phyloP scores from a whole-genome alignment of 1,139 yeast species.

The Saccharomyces pastorianus region DNA sequence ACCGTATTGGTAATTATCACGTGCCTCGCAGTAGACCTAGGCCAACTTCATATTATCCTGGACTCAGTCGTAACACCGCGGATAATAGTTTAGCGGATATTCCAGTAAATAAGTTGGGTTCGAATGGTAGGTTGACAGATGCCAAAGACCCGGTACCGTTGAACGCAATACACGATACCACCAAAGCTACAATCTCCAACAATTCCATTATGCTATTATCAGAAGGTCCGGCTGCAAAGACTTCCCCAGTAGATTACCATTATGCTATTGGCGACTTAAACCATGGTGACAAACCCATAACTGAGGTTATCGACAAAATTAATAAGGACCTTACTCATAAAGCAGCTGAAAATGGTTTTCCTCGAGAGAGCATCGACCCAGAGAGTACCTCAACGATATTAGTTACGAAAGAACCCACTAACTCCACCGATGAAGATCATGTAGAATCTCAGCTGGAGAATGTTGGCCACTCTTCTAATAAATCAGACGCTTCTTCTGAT shows the following conservation, averaged over 20 bases:
- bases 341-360: neutral
- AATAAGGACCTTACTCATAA: neutral
- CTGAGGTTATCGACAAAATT: neutral
- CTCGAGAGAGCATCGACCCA: neutral
- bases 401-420: neutral
- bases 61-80: neutral
- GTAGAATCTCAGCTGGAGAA: neutral
- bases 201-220: neutral
- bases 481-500: neutral
- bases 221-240: neutral
- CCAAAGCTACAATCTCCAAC: neutral
- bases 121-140: neutral
- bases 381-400: neutral
- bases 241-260: neutral
- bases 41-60: conserved; percentile 5
- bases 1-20: neutral
- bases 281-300: neutral
- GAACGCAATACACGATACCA: neutral
- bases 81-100: neutral
- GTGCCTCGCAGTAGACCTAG: conserved; percentile 4
- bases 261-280: neutral
- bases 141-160: neutral
- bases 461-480: neutral
- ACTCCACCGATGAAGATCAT: neutral
- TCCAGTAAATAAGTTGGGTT: neutral